Base-by-base conservation (phyloP, 345 rosid species). In the Syzygium aromaticum region DNA sequence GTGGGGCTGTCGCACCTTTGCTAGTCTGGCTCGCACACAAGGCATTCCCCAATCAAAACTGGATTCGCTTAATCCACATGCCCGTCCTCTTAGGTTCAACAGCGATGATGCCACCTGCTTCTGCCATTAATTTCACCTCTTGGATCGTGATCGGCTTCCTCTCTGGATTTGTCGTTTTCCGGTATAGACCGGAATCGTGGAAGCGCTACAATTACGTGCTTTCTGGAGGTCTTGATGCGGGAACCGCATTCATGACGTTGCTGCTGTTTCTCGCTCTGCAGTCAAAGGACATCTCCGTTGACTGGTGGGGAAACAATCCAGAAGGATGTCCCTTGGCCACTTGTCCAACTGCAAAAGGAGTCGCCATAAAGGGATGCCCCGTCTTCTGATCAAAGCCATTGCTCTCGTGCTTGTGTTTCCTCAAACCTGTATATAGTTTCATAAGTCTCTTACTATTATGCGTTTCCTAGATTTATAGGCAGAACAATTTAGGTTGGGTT, bases 181-280 rank as follows among this genome's bases (percentile, higher is more conserved):
- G 92, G 61, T 90, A 93, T 88, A 78, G 87, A 63, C 94, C 90
- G 5, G 87, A 90, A 6, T 89, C 92, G 92, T 96, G 98, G 98
- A 92, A 86, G 59, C 91, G 94, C 54, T 93, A 95, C 89, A 96
- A 95, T 85, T 96, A 96, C 11, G 90, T 96, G 53, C 89, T 94
- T 67, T 94, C 98, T 0, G 98, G 96, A 4, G 98, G 97, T 7
- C 92, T 95, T 25, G 99, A 95, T 82, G 98, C 98, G 0, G 98
- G 98, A 73, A 93, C 95, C 0, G 98, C 98, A 5, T 96, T 95
- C 86, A 93, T 94, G 94, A 90, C 95, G 0, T 64, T 96, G 15
- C 78, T 96, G 77, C 46, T 96, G 22, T 95, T 95, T 78, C 63
- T 95, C 3, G 43, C 93, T 27, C 88, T 95, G 30, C 91, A 91